These are phyloP conservation scores for Colletotrichum sp. DNA, from an alignment of 2,329 filamentous ascomycete genomes.

Conservation along the genomic window DNA sequence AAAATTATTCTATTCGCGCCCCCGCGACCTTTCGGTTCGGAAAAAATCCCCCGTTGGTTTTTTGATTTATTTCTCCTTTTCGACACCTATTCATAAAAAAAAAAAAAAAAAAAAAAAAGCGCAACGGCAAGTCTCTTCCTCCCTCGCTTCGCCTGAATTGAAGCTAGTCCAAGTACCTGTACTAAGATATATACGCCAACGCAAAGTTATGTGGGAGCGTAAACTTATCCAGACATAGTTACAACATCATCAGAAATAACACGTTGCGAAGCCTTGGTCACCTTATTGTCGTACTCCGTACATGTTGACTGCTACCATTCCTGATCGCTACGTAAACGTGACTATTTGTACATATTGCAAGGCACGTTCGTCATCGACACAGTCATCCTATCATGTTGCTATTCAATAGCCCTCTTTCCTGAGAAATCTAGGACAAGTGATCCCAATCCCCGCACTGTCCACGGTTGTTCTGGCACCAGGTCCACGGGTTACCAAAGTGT, in stretches of 20 bases:
- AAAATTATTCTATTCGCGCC: no score
- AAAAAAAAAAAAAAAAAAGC: no score
- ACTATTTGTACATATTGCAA: background rate
- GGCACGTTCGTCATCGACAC: background rate
- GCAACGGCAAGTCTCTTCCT: no score
- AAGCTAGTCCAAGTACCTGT: no score
- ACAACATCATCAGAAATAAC: accelerated
- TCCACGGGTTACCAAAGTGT: background rate
- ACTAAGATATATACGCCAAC: no score
- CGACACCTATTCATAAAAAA: no score
- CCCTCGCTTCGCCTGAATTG: no score
- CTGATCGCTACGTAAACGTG: background rate
- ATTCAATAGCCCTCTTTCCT: accelerated
- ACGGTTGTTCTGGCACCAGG: background rate
- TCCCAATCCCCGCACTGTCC: background rate
- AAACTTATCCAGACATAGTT: background rate
- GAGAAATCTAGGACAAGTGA: background rate
- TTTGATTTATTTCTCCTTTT: no score
- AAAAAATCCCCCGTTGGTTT: no score
- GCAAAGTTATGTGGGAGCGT: no score
- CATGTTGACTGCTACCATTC: accelerated
- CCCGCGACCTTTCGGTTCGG: no score
- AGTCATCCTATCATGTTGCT: no score
- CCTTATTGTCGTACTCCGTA: accelerated
- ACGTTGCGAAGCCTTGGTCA: background rate